Percentiles rank a stretch among this genome's conserved stretches.
phyloP scores from a whole-genome alignment of 257 asterid genomes.

The Solanum pennellii region DNA sequence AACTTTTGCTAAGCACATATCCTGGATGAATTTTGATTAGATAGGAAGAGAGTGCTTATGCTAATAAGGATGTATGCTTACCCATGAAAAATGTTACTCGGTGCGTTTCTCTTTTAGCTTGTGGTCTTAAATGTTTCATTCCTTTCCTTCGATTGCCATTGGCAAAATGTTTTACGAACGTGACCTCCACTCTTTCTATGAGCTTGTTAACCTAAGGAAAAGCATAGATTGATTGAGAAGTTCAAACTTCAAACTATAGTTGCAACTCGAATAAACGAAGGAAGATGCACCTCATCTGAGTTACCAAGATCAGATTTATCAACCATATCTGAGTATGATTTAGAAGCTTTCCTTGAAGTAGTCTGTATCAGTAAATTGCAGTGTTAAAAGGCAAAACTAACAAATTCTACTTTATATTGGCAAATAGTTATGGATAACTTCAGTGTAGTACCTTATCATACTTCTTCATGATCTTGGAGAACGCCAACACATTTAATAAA shows the following conservation, averaged over 20 bases:
- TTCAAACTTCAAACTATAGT: background rate
- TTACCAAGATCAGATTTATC: conserved; percentile 59
- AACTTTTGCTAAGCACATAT: background rate
- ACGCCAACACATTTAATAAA: conserved; percentile 72
- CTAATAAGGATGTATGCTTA: conserved; percentile 5
- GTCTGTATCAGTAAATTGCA: conserved; percentile 19
- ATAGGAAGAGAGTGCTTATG: background rate
- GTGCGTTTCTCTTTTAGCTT: conserved; percentile 55
- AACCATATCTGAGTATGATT: conserved; percentile 56
- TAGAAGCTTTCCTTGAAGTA: conserved; percentile 77
- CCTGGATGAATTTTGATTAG: background rate
- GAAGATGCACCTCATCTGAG: conserved; percentile 57
- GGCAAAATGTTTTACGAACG: conserved; percentile 61
- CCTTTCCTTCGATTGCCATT: conserved; percentile 73
- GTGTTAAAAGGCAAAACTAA: background rate
- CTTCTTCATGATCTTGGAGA: conserved; percentile 85
- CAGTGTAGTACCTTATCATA: conserved; percentile 60
- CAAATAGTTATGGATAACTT: background rate
- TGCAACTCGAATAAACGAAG: background rate
- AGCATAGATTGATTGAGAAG: background rate
- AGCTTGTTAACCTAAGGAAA: conserved; percentile 35
- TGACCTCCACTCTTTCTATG: conserved; percentile 44
- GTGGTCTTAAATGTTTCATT: conserved; percentile 51
- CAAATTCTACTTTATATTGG: background rate
- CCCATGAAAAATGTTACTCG: conserved; percentile 64